Evolutionary conservation across 768 basidiomycete species (phyloP), one percentile per base, ranked within the genome.

Genomic region (Phanerochaete sordida): DNA sequence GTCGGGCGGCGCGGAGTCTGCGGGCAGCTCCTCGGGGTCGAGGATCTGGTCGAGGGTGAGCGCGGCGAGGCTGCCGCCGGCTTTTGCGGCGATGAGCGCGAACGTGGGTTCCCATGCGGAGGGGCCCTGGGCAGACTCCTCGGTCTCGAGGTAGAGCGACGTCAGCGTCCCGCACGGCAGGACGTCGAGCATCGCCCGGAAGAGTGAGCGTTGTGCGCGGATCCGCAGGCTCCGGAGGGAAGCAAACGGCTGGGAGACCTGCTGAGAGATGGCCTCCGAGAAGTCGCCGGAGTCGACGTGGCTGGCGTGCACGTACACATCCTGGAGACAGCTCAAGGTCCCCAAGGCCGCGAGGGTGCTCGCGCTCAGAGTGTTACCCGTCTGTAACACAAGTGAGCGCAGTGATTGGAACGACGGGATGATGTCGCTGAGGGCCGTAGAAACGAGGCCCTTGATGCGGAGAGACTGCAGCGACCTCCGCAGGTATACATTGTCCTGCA

Each of bases 301-400:
- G 21, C 57, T 59, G 9, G 70, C 67, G 55, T 69, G 66, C 0
- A 68, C 52, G 11, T 52, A 31, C 30, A 72, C 59, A 24, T 59
- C 47, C 33, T 61, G 54, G 15, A 72, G 64, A 23, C 27, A 7
- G 2, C 64, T 63, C 27, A 70, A 60, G 1, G 56, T 28, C 30
- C 66, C 61, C 21, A 70, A 43, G 0, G 65, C 54, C 6, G 60
- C 61, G 31, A 72, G 60, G 1, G 63, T 64, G 13, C 58, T 51
- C n/a, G 58, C 56, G 15, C 62, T 23, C 52, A 62, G 59, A 13
- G 60, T 57, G 11, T 30, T 56, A 7, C 65, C 65, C 30, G 61
- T 59, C 27, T 61, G 47, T 6, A 72, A 54, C 1, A 59, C 57
- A 26, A 70, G 64, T 7, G 46, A 43, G 24, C 51, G 63, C 27